These are phyloP conservation scores for Irpex sp. DNA, from an alignment of 1,284 basidiomycete genomes.

Conservation along the genomic window DNA sequence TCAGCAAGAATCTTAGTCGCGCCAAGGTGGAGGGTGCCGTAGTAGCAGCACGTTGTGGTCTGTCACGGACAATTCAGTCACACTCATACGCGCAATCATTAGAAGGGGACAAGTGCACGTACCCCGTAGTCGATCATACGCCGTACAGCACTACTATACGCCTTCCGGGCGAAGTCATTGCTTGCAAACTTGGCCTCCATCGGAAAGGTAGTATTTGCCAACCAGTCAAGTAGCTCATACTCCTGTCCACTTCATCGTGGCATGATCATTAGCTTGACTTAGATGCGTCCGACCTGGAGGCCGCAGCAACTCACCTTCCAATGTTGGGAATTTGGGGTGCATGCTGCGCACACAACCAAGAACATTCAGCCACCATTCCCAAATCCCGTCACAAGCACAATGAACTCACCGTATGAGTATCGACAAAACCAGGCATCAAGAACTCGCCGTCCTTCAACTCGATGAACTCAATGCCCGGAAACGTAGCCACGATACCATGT, in stretches of 20 bases:
- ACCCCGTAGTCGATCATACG: conserved; percentile 78
- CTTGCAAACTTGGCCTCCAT: conserved; percentile 83
- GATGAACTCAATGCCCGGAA: conserved; percentile 34
- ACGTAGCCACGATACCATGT: conserved; percentile 31
- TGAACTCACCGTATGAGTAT: conserved; percentile 80
- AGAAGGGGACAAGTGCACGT: conserved; percentile 25
- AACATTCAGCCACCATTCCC: neutral
- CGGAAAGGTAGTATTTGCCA: conserved; percentile 85
- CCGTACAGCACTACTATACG: conserved; percentile 75
- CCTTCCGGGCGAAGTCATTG: conserved; percentile 61
- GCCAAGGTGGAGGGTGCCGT: conserved; percentile 80
- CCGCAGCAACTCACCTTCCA: conserved; percentile 50
- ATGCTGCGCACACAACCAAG: conserved; percentile 47
- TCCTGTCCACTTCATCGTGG: conserved; percentile 59
- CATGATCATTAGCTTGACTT: neutral
- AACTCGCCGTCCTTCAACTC: conserved; percentile 69
- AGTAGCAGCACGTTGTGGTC: conserved; percentile 96
- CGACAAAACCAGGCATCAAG: conserved; percentile 85
- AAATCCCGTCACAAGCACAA: neutral
- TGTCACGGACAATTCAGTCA: conserved; percentile 26
- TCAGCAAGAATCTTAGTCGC: conserved; percentile 82
- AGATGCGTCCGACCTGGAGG: neutral
- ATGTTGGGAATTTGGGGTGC: conserved; percentile 87
- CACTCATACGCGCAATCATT: neutral
- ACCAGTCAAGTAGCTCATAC: conserved; percentile 90